Percentiles rank a stretch among this genome's conserved stretches.
phyloP scores from a whole-genome alignment of 225 moss, liverwort and hornwort genomes.

The Physcomitrium patens region DNA sequence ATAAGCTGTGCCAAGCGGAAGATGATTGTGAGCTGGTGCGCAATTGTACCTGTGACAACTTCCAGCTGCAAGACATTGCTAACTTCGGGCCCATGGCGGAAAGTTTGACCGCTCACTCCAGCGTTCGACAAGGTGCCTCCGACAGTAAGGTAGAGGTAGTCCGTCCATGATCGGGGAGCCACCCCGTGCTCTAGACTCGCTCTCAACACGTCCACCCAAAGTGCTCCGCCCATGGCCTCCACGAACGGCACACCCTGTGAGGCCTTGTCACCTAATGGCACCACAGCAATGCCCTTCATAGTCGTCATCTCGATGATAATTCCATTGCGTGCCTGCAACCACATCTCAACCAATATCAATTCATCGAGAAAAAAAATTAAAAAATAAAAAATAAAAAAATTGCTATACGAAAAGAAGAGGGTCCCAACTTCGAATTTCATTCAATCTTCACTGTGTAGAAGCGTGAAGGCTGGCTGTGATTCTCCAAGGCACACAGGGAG shows the following conservation, averaged over 20 bases:
- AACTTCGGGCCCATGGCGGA: conserved; percentile 71
- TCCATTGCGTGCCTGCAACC: conserved; percentile 27
- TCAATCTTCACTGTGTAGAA: background rate
- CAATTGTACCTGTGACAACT: conserved; percentile 47
- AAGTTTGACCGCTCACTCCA: conserved; percentile 74
- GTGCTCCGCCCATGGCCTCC: conserved; percentile 60
- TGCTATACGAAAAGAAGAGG: background rate
- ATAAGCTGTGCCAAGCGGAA: too few relatives aligned
- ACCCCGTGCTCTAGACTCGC: conserved; percentile 51
- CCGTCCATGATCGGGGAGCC: conserved; percentile 64
- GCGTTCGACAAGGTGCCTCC: conserved; percentile 83
- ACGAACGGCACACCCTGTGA: conserved; percentile 37
- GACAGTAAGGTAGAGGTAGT: conserved; percentile 65
- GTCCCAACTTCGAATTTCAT: background rate
- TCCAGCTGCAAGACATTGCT: conserved; percentile 65
- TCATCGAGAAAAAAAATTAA: background rate
- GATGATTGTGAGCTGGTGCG: background rate
- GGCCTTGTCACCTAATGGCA: conserved; percentile 22
- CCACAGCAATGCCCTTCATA: conserved; percentile 28
- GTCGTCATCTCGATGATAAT: conserved; percentile 34
- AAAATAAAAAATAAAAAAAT: too few relatives aligned
- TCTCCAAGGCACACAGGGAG: background rate
- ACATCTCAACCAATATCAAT: background rate
- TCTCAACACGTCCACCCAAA: conserved; percentile 66
- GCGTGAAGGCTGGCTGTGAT: background rate